phyloP scores from a whole-genome alignment of 2,329 filamentous ascomycete genomes.

The Penicillium corylophilum region DNA sequence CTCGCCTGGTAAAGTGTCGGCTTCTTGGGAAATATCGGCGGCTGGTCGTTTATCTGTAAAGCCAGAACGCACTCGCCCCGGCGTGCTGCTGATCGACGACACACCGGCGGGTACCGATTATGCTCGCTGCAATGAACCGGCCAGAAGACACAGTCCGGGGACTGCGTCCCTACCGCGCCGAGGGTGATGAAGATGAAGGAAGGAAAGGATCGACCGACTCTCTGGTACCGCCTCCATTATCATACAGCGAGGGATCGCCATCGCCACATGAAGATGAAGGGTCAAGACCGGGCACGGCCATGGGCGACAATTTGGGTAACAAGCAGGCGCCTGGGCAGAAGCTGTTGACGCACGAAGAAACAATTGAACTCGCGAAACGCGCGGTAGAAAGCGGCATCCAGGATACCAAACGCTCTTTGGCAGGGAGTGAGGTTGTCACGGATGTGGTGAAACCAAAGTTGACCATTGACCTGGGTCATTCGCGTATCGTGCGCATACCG shows the following conservation, averaged over 20 bases:
- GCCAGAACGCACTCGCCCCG: neutral
- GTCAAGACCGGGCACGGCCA: constrained; percentile 26
- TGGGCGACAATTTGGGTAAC: constrained; percentile 22
- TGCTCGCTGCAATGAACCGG: constrained; percentile 39
- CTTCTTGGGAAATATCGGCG: neutral
- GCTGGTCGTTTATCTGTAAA: neutral
- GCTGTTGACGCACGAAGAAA: constrained; percentile 44
- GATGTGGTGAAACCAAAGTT: constrained; percentile 50
- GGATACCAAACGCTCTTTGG: constrained; percentile 48
- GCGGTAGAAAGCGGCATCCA: constrained; percentile 50
- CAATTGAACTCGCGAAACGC: constrained; percentile 45
- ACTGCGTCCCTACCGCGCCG: constrained; percentile 31
- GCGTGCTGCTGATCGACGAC: constrained; percentile 1
- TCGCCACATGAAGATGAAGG: constrained; percentile 30
- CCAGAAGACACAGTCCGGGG: constrained; percentile 39
- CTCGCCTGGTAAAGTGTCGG: constrained; percentile 7
- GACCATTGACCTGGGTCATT: constrained; percentile 53
- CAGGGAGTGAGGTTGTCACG: constrained; percentile 46
- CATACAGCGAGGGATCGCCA: constrained; percentile 27
- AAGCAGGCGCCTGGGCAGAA: constrained; percentile 25
- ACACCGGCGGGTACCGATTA: constrained; percentile 9
- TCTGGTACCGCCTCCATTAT: constrained; percentile 24
- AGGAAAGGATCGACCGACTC: constrained; percentile 29
- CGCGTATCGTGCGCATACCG: constrained; percentile 49
- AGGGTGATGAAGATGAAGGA: constrained; percentile 34